Evolutionary conservation across 169 alveolate genomes (phyloP).

Genomic region (Eimeria praecox): DNA sequence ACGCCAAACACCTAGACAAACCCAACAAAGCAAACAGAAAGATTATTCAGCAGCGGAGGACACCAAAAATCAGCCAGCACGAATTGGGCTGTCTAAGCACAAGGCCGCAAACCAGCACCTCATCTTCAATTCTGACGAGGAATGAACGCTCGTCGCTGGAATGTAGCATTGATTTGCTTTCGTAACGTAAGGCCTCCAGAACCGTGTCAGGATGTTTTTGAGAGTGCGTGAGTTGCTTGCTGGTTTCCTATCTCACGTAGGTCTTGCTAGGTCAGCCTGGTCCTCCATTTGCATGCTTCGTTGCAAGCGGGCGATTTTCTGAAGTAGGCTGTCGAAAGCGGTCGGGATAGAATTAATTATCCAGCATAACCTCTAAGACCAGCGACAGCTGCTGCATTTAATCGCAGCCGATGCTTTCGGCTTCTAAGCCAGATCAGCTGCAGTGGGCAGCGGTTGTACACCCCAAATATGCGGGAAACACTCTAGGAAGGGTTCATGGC

Average conservation of each 20-base stretch:
- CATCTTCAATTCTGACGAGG: conserved; percentile 64
- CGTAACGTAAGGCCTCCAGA: background rate
- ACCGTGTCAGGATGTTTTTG: background rate
- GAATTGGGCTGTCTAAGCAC: conserved; percentile 61
- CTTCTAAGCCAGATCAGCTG: background rate
- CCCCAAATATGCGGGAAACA: background rate
- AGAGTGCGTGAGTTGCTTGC: background rate
- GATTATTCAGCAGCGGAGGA: background rate
- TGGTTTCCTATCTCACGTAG: background rate
- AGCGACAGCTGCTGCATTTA: background rate
- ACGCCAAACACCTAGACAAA: background rate
- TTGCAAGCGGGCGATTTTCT: too few species aligned
- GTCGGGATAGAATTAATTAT: background rate
- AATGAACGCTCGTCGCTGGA: background rate
- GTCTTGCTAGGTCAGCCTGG: background rate
- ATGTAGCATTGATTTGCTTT: background rate
- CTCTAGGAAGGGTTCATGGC: background rate
- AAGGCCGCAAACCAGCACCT: conserved; percentile 66
- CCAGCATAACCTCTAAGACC: background rate
- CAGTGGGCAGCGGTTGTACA: background rate
- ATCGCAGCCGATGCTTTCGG: background rate
- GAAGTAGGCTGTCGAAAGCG: background rate
- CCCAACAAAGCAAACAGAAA: background rate
- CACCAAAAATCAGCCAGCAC: background rate
- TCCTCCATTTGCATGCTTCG: background rate